These are phyloP conservation scores for Nothophoma quercina DNA, from an alignment of 2,329 filamentous ascomycete species.

Conservation along the genomic window DNA sequence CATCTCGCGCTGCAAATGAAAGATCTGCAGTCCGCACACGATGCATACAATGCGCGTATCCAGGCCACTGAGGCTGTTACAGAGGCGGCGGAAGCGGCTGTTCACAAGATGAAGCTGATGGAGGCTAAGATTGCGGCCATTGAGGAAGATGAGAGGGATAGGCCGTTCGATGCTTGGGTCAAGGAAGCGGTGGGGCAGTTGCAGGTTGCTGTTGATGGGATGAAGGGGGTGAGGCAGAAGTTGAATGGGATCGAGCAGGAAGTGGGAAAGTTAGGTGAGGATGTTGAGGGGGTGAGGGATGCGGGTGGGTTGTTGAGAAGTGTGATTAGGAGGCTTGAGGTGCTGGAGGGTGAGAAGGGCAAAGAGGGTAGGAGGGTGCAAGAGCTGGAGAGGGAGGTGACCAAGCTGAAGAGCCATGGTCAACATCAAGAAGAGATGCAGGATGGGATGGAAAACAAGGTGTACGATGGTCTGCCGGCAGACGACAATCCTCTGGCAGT, in stretches of 20 bases:
- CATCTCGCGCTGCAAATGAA: slow-evolving; percentile 47
- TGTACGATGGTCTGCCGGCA: neutral
- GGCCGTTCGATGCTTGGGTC: slow-evolving; percentile 29
- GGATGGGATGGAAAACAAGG: neutral
- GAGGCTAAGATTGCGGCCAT: slow-evolving; percentile 34
- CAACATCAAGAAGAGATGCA: neutral
- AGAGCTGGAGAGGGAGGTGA: slow-evolving; percentile 20
- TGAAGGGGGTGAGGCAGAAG: slow-evolving; percentile 27
- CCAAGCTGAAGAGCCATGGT: neutral
- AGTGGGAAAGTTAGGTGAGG: slow-evolving; percentile 10
- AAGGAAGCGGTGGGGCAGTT: slow-evolving; percentile 23
- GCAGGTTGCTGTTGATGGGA: slow-evolving; percentile 23
- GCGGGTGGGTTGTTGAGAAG: slow-evolving; percentile 4
- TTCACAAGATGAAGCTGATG: slow-evolving; percentile 22
- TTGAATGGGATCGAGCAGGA: slow-evolving; percentile 23
- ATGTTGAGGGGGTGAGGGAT: slow-evolving; percentile 19
- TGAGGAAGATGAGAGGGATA: slow-evolving; percentile 31
- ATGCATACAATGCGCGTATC: slow-evolving; percentile 30
- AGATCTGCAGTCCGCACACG: slow-evolving; percentile 40
- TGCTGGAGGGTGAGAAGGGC: slow-evolving; percentile 18
- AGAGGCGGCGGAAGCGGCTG: slow-evolving; percentile 25
- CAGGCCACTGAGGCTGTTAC: slow-evolving; percentile 27
- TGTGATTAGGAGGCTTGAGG: slow-evolving; percentile 20
- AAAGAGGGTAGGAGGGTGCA: slow-evolving; percentile 17
- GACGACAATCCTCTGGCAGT: slow-evolving; percentile 5